phyloP scores from a whole-genome alignment of 805 yeast genomes.

The Cyberlindnera meyerae region DNA sequence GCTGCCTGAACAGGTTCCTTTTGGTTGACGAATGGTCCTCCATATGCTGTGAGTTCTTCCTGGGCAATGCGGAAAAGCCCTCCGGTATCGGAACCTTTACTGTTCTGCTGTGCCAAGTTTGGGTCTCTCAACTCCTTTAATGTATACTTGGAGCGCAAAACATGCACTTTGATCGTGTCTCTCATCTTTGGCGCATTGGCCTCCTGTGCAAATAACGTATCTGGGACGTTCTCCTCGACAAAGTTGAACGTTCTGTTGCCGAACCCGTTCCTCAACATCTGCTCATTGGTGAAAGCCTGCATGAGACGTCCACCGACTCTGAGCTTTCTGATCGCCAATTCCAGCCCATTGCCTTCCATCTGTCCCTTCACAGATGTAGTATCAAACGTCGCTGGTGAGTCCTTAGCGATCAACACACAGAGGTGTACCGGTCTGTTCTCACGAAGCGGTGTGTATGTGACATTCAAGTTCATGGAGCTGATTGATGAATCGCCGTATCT shows the following conservation, averaged over 20 bases:
- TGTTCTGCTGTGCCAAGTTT: conserved; percentile 82
- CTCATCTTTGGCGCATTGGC: conserved; percentile 31
- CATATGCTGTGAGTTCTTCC: conserved; percentile 58
- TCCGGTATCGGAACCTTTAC: conserved; percentile 66
- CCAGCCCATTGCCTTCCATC: conserved; percentile 59
- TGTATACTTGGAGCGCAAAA: conserved; percentile 62
- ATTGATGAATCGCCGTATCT: not conserved
- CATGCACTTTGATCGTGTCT: conserved; percentile 71
- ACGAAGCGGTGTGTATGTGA: conserved; percentile 50
- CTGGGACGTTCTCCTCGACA: conserved; percentile 55
- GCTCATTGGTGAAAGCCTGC: conserved; percentile 91
- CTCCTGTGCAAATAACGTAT: conserved; percentile 49
- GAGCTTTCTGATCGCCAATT: conserved; percentile 67
- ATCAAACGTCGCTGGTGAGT: conserved; percentile 68
- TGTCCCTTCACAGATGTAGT: conserved; percentile 47
- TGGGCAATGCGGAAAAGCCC: conserved; percentile 74
- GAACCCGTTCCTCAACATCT: conserved; percentile 72
- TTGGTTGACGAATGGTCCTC: conserved; percentile 45
- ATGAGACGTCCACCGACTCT: conserved; percentile 80
- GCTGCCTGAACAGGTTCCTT: conserved; percentile 68
- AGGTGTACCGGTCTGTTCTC: conserved; percentile 77
- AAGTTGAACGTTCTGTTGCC: conserved; percentile 77
- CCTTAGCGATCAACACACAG: conserved; percentile 70
- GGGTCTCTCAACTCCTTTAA: conserved; percentile 70
- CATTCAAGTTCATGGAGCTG: conserved; percentile 20